Evolutionary conservation across 2,329 filamentous ascomycete genomes (phyloP), one percentile per base, ranked within the genome.

Genomic region (Ophiocordyceps camponoti-leonardi): DNA sequence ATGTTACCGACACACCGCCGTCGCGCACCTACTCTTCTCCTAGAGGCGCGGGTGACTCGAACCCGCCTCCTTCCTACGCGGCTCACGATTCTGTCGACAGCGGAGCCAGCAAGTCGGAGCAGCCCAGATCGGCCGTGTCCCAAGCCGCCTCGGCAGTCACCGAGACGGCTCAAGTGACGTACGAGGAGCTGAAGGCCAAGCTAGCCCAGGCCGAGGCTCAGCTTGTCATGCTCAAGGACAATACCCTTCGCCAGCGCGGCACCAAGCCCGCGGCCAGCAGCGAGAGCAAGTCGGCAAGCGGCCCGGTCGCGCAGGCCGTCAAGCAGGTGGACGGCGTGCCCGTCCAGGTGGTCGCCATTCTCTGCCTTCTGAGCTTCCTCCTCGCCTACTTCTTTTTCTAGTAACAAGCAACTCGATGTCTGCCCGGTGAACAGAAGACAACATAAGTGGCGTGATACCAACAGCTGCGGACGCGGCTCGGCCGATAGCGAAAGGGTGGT

Each of bases 341-440:
- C 1, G 77, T 98, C 44, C 82, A 90, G 61, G 76, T 90, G 50
- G 85, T 85, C 41, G 90, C 92, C 20, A 69, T 78, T 20, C 68
- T 98, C 41, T 95, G 88, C 61, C 69, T 98, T 56, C 56, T 94
- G 51, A 88, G 86, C 69, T 98, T 98, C 68, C 66, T 98, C 58
- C 75, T 96, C 54, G 92, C 87, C 46, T 98, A 95, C 67, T 77
- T 96, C 64, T 87, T 98, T 71, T 98, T 98, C 66, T 98, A 79
- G 72, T 46, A 16, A 37, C 33, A n/a, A 18, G 33, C 6, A 7
- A 18, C 33, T 18, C 26, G 4, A 18, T 16, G 16, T 37, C 33
- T 16, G 16, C 41, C 26, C 26, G 26, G 26, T 10, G 26, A 28
- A 28, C 26, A 28, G 26, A 28, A 28, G 26, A 28, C 26, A 2